These are phyloP conservation scores for Kurtzmaniella quercitrusa DNA, from an alignment of 1,139 yeast genomes.

Conservation along the genomic window DNA sequence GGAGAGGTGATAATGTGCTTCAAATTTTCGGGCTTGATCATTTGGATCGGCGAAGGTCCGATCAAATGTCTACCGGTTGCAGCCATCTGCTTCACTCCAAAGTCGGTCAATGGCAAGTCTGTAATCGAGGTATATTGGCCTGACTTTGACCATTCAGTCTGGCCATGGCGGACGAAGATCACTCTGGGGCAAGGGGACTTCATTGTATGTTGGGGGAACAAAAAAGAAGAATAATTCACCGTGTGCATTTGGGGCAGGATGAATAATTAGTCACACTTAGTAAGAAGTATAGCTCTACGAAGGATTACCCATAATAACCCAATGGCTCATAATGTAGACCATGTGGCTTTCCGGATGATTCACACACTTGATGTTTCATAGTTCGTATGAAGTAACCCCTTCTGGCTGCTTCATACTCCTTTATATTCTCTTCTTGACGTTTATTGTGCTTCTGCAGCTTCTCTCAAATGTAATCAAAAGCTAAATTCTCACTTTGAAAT, in stretches of 20 bases:
- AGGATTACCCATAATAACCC: too few species aligned
- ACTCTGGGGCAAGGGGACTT: conserved; percentile 61
- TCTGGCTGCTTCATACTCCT: too few species aligned
- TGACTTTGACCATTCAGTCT: conserved; percentile 91
- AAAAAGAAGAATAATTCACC: not conserved
- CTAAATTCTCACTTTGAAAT: not conserved
- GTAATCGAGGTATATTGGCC: conserved; percentile 90
- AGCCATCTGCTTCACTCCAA: conserved; percentile 72
- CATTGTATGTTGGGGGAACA: conserved; percentile 8
- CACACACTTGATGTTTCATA: too few species aligned
- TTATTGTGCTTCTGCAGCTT: too few species aligned
- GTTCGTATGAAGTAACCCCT: too few species aligned
- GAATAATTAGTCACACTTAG: too few species aligned
- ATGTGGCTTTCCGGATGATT: too few species aligned
- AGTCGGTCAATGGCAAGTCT: conserved; percentile 71
- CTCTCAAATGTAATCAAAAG: not conserved
- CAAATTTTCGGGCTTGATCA: conserved; percentile 61
- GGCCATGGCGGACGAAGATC: conserved; percentile 80
- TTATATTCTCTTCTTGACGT: too few species aligned
- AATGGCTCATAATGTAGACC: too few species aligned
- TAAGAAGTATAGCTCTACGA: too few species aligned
- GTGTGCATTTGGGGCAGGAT: not conserved
- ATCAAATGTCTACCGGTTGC: conserved; percentile 71
- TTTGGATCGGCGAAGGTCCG: conserved; percentile 45
- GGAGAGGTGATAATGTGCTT: conserved; percentile 75